Percentiles rank a stretch among this genome's conserved stretches.
Evolutionary conservation across 495 filamentous ascomycete genomes (phyloP).

Genomic region (Paragyromitra xinjiangensis): DNA sequence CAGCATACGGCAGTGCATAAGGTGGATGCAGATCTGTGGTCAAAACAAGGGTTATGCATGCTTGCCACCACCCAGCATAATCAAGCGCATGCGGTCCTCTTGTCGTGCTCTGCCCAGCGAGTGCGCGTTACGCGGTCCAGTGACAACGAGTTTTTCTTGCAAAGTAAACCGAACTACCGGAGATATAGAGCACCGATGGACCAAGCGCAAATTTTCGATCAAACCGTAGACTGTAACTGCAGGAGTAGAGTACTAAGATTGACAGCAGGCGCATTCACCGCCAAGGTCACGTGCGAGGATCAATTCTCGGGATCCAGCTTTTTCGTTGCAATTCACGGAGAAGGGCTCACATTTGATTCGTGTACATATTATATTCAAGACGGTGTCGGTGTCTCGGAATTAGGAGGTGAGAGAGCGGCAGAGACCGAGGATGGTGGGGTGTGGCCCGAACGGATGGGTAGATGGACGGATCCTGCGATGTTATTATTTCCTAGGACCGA

Average conservation of each 20-base stretch:
- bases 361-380: background rate
- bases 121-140: slow-evolving; percentile 40
- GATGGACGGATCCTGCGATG: slow-evolving; percentile 37
- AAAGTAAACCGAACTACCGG: slow-evolving; percentile 51
- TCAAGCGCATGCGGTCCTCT: slow-evolving; percentile 24
- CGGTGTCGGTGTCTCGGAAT: slow-evolving; percentile 29
- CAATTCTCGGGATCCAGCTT: slow-evolving; percentile 17
- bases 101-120: background rate
- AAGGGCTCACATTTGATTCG: background rate
- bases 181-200: slow-evolving; percentile 37
- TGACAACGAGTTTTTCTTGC: slow-evolving; percentile 29
- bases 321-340: slow-evolving; percentile 3
- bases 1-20: slow-evolving; percentile 13
- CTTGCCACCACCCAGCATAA: slow-evolving; percentile 24
- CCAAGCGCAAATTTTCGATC: slow-evolving; percentile 41
- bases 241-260: slow-evolving; percentile 24
- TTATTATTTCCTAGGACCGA: slow-evolving; percentile 18
- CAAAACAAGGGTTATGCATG: slow-evolving; percentile 44
- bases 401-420: slow-evolving; percentile 20
- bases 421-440: slow-evolving; percentile 12
- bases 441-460: slow-evolving; percentile 34
- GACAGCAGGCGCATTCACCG: slow-evolving; percentile 40
- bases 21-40: slow-evolving; percentile 18
- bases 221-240: slow-evolving; percentile 44
- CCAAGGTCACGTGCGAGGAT: slow-evolving; percentile 31